Conservation (phyloP, 2,329 filamentous ascomycete genomes). For the Trichoderma sp. region DNA sequence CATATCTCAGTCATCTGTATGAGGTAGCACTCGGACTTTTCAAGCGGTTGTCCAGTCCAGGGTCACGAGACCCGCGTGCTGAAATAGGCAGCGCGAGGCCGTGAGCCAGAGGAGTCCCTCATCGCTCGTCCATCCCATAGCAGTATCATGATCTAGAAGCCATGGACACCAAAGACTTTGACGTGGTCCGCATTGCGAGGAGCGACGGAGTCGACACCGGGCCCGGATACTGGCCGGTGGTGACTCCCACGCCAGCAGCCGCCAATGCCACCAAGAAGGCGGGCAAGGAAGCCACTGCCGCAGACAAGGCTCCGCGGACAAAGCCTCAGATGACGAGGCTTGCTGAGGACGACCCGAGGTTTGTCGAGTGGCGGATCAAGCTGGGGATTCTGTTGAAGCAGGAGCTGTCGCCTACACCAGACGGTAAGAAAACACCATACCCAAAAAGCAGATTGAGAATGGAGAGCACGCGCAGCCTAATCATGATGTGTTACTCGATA, state of each 20-base stretch:
- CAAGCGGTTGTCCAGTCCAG: not conserved
- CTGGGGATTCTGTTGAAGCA: slow-evolving; percentile 51
- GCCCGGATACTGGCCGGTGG: slow-evolving; percentile 49
- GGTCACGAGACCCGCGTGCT: slow-evolving; percentile 21
- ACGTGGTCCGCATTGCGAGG: slow-evolving; percentile 47
- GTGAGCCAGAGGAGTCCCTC: not conserved
- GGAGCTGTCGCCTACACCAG: slow-evolving; percentile 46
- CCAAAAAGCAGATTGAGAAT: not conserved
- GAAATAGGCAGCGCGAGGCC: slow-evolving; percentile 1
- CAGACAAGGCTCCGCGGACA: slow-evolving; percentile 43
- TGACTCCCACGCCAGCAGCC: slow-evolving; percentile 32
- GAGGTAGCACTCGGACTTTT: not conserved
- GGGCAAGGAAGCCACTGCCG: slow-evolving; percentile 39
- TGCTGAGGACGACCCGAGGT: slow-evolving; percentile 48
- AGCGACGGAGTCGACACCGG: slow-evolving; percentile 52
- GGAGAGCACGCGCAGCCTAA: slow-evolving; percentile 28
- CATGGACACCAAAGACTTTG: slow-evolving; percentile 46
- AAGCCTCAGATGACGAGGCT: slow-evolving; percentile 50
- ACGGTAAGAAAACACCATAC: slow-evolving; percentile 39
- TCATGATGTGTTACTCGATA: slow-evolving; percentile 29
- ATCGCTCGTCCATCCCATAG: not conserved
- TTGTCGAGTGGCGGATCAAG: slow-evolving; percentile 51
- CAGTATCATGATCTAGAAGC: not conserved
- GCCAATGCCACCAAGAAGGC: slow-evolving; percentile 39
- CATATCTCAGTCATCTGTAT: not conserved